Percentiles rank a stretch among this genome's conserved stretches.
Evolutionary conservation across 495 filamentous ascomycete species (phyloP).

Genomic region (Neurospora tetraspora): DNA sequence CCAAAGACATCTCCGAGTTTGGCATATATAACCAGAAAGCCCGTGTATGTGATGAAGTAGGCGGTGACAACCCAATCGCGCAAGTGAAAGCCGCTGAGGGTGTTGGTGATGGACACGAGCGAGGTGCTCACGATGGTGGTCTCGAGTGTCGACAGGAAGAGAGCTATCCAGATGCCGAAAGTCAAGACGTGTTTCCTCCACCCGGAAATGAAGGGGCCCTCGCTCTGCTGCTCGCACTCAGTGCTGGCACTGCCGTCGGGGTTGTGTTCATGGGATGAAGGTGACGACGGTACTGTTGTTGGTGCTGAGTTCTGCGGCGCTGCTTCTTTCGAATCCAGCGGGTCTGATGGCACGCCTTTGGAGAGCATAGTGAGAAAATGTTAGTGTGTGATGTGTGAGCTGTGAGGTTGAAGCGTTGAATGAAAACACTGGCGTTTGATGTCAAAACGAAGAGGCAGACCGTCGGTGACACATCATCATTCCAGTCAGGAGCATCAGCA

Average conservation of each 20-base stretch:
- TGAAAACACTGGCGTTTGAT: neutral
- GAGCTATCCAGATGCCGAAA: neutral
- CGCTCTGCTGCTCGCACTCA: neutral
- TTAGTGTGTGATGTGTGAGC: neutral
- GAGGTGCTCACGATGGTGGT: constrained; percentile 50
- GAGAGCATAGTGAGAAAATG: neutral
- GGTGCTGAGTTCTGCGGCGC: neutral
- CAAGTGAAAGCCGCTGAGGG: constrained; percentile 38
- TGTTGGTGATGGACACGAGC: constrained; percentile 44
- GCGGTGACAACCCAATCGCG: constrained; percentile 46
- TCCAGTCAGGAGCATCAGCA: neutral
- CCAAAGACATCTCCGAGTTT: constrained; percentile 46
- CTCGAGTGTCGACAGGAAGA: constrained; percentile 35
- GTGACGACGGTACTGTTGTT: neutral
- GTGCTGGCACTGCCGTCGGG: neutral
- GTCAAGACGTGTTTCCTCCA: neutral
- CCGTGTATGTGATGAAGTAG: constrained; percentile 48
- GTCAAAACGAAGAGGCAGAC: neutral
- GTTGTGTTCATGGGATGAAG: neutral
- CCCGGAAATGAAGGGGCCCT: neutral
- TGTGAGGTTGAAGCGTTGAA: neutral
- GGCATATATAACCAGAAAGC: constrained; percentile 44
- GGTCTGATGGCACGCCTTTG: neutral
- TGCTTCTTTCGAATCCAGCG: neutral
- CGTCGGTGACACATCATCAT: neutral